Evolutionary conservation across 495 filamentous ascomycete species (phyloP), one percentile per base, ranked within the genome.

Genomic region (Parathielavia appendiculata): DNA sequence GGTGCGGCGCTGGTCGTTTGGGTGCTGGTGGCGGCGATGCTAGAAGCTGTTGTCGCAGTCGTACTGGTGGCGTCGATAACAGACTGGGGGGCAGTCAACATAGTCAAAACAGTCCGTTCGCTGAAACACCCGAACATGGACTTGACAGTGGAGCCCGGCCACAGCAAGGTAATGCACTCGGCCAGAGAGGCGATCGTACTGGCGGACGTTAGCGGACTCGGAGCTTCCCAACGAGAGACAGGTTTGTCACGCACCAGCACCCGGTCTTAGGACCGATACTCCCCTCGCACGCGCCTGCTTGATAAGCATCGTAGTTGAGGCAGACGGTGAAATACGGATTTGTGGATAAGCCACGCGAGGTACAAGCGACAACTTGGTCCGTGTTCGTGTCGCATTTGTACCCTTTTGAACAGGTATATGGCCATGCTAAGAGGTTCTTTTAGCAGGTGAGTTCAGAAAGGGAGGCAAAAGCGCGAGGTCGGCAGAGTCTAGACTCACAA

Each of bases 61-160:
- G 55, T 54, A 7, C 56, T 51, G 10, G 63, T 69, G 0, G 63
- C 61, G 23, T 73, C 69, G 48, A 69, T 22, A 2, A 75, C 60
- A 23, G 51, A 66, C 30, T 64, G 63, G 0, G 73, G 51, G 72
- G 11, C 45, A 56, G 70, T 67, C 0, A 70, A 56, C 62, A 77
- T 63, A 8, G 64, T 59, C 20, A 75, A 16, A 12, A 69, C 34
- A 0, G 61, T 51, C 0, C 65, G 49, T 2, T 36, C 26, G 16
- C 41, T 52, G 34, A 65, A 65, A 59, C 75, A 77, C 17, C 66
- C 57, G 52, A 68, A 73, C 73, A 76, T 75, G 51, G 63, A 71
- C 22, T 62, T 64, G 5, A 20, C 44, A 0, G 69, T 64, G 0
- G 58, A 4, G 49, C 64, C 70, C 0, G 68, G 59, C 73, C 75